phyloP scores from a whole-genome alignment of 2,329 filamentous ascomycete genomes.

The Cryphonectria naterciae region DNA sequence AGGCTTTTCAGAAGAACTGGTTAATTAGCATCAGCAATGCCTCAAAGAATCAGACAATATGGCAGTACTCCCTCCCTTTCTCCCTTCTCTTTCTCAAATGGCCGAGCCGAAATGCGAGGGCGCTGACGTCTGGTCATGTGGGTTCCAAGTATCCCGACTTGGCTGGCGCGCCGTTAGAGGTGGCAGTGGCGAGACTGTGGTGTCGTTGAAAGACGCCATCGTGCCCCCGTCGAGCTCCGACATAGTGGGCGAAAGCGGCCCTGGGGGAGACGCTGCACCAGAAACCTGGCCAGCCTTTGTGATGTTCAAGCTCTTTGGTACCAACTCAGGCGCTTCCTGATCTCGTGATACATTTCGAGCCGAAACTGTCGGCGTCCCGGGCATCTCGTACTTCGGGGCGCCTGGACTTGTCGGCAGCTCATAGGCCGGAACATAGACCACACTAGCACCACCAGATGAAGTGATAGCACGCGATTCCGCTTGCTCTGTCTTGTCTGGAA shows the following conservation, averaged over 20 bases:
- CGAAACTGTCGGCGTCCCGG: background rate
- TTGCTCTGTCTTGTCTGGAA: background rate
- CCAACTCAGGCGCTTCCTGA: background rate
- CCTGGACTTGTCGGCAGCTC: background rate
- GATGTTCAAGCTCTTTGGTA: background rate
- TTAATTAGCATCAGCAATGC: background rate
- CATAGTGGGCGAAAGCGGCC: constrained; percentile 1
- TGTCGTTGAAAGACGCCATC: background rate
- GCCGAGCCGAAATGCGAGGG: too few relatives aligned
- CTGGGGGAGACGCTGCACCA: background rate
- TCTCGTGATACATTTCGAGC: background rate
- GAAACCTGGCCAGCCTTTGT: background rate
- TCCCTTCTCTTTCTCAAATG: background rate
- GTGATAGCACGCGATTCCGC: background rate
- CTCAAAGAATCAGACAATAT: background rate
- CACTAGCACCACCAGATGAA: too few relatives aligned
- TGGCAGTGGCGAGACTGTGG: background rate
- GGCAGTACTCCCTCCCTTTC: background rate
- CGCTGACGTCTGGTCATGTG: background rate
- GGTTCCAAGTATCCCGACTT: background rate
- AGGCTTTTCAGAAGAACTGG: background rate
- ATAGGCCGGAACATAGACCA: constrained; percentile 6
- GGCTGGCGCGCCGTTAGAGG: background rate
- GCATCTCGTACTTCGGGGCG: constrained; percentile 2
- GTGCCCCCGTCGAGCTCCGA: background rate